Evolutionary conservation across 768 basidiomycete species (phyloP).

Genomic region (Russula abietina): DNA sequence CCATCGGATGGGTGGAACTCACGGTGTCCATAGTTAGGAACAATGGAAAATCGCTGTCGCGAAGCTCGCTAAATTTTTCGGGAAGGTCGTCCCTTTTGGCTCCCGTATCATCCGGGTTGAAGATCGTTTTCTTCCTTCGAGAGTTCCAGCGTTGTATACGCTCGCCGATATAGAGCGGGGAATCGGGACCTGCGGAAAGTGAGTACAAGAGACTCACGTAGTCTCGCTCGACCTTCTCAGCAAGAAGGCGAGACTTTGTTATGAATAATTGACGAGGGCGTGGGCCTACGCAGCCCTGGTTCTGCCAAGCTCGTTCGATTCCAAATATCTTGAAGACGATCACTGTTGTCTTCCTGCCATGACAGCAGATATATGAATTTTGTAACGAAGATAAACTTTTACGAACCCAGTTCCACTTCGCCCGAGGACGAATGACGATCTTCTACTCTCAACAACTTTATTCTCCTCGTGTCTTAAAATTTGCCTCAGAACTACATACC

Average conservation of each 20-base stretch:
- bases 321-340: conserved; percentile 73
- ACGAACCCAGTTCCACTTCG: conserved; percentile 69
- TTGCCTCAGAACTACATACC: not conserved
- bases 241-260: conserved; percentile 61
- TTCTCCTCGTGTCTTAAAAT: conserved; percentile 17
- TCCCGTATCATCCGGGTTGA: conserved; percentile 41
- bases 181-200: conserved; percentile 34
- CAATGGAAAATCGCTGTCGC: conserved; percentile 59
- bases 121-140: conserved; percentile 28
- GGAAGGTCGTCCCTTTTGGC: conserved; percentile 44
- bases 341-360: conserved; percentile 61
- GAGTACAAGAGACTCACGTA: conserved; percentile 48
- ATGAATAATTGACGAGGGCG: conserved; percentile 67
- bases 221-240: conserved; percentile 62
- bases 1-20: conserved; percentile 16
- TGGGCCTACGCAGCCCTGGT: conserved; percentile 32
- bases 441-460: conserved; percentile 15
- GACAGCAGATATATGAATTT: not conserved
- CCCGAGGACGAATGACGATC: conserved; percentile 29
- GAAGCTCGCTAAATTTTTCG: conserved; percentile 47
- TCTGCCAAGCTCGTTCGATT: conserved; percentile 51
- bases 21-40: conserved; percentile 65
- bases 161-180: conserved; percentile 37
- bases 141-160: conserved; percentile 21
- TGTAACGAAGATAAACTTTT: not conserved